Evolutionary conservation across 176 grass and related monocot genomes (phyloP), one percentile per base, ranked within the genome.

Genomic region (Oryza officinalis): DNA sequence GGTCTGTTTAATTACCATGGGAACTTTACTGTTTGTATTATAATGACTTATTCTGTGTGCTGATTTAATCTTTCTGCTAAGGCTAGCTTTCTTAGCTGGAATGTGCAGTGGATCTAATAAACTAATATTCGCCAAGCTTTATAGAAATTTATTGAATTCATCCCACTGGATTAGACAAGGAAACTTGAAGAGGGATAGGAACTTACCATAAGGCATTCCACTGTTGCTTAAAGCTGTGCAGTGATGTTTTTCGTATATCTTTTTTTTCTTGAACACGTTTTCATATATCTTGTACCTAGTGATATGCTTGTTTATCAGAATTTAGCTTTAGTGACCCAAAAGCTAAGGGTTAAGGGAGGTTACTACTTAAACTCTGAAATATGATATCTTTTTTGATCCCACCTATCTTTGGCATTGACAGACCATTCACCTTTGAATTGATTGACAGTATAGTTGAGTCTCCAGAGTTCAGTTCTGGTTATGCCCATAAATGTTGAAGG

Each of bases 21-120:
- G 73, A 33, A 59, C 50, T 60, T 59, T 3, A 38, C 3, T 35
- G 41, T 76, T 37, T 37, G 22, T 76, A 5, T 12, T 75, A 8
- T 13, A 76, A 15, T 37, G 74, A 22, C 37, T 47, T 74, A 32
- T 22, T 18, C 27, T 65, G 38, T 6, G 8, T 4, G 1, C 71
- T 75, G 70, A 7, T 65, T 84, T 52, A 67, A 9, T 67, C 45
- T 74, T 84, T 40, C 60, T 83, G 38, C 18, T 45, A 74, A 60
- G 27, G 25, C 57, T 35, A 49, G 43, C 10, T 80, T 22, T 63
- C 9, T 65, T 44, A 10, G 15, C 80, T 82, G 80, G 61, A 61
- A 63, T 25, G 25, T 45, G 69, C 68, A 82, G 15, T 63, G 2
- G 32, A 44, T 72, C 15, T 83, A 26, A 64, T 67, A 38, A 75